phyloP scores from a whole-genome alignment of 2,329 filamentous ascomycete genomes.

The Colletotrichum ledebouriae region DNA sequence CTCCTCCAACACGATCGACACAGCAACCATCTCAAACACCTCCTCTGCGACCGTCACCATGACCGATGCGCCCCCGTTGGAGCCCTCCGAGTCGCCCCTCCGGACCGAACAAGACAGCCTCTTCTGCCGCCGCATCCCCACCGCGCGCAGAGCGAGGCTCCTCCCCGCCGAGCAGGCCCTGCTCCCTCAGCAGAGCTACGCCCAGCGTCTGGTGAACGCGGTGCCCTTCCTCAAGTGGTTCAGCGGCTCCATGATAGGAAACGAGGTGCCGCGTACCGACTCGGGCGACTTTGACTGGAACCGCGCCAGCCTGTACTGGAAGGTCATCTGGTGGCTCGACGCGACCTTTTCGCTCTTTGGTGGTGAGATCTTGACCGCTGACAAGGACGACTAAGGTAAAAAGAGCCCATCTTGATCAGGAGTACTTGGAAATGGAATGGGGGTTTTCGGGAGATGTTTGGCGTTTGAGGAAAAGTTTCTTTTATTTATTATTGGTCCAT shows the following conservation, averaged over 20 bases:
- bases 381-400: slow-evolving; percentile 67
- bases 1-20: slow-evolving; percentile 71
- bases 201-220: slow-evolving; percentile 73
- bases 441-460: neutral
- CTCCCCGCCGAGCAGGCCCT: slow-evolving; percentile 79
- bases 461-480: slow-evolving; percentile 28
- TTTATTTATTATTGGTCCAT: slow-evolving; percentile 21
- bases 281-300: slow-evolving; percentile 84
- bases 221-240: slow-evolving; percentile 82
- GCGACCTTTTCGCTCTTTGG: slow-evolving; percentile 70
- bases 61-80: slow-evolving; percentile 50
- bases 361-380: slow-evolving; percentile 68
- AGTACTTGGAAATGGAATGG: neutral
- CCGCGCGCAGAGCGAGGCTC: slow-evolving; percentile 74
- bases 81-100: slow-evolving; percentile 42
- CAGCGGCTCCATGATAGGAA: slow-evolving; percentile 79
- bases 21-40: slow-evolving; percentile 60
- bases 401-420: too few relatives aligned
- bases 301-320: slow-evolving; percentile 76
- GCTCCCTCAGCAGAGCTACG: slow-evolving; percentile 75
- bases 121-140: slow-evolving; percentile 75
- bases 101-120: slow-evolving; percentile 53
- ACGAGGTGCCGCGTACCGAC: slow-evolving; percentile 79
- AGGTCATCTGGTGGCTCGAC: slow-evolving; percentile 74
- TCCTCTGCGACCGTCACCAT: slow-evolving; percentile 62